Base-by-base conservation (phyloP, 1,139 yeast genomes). In the Geotrichum carabidarum region DNA sequence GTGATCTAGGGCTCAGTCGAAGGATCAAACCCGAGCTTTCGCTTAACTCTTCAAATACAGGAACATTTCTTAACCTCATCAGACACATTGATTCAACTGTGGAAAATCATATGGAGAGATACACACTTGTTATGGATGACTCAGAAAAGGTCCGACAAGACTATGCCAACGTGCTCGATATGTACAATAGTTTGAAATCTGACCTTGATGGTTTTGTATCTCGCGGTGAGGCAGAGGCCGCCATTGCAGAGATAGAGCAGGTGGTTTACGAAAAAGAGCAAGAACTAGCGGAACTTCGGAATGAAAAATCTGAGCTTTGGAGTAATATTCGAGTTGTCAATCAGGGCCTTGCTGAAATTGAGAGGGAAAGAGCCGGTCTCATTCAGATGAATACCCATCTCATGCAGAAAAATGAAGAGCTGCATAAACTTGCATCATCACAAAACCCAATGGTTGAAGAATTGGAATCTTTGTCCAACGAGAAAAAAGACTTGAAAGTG, bases 201-300 rank as follows among this genome's bases (percentile, higher is more conserved):
- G 50, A 53, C 6, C 41, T 46, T 9, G 49, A 49, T 5, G 45
- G 49, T n/a, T 48, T 22, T 22, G 56, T 53, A 15, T 32, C 47
- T 32, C 41, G 56, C 7, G 8, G 34, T 14, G 56, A 53, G 27
- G 56, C 53, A 12, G 53, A 22, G 44, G 32, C 44, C 8, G 44
- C 50, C 9, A 35, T 46, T 31, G 51, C 44, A 27, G 56, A 53
- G 41, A 38, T 44, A 8, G 52, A 53, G 42, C 14, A 38, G 9
- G 18, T 41, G 14, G 38, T 54, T 17, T 53, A 46, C 14, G 60
- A 48, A 51, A 42, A 50, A 36, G 58, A 56, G 11, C 48, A 41
- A 11, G 55, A 57, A 44, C 32, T 55, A 8, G 43, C 9, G 8
- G 48, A 47, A 8, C 51, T 50, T 1, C 43, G 46, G 18, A 41